phyloP scores from a whole-genome alignment of 306 rosid genomes.

The Fagus crenata region DNA sequence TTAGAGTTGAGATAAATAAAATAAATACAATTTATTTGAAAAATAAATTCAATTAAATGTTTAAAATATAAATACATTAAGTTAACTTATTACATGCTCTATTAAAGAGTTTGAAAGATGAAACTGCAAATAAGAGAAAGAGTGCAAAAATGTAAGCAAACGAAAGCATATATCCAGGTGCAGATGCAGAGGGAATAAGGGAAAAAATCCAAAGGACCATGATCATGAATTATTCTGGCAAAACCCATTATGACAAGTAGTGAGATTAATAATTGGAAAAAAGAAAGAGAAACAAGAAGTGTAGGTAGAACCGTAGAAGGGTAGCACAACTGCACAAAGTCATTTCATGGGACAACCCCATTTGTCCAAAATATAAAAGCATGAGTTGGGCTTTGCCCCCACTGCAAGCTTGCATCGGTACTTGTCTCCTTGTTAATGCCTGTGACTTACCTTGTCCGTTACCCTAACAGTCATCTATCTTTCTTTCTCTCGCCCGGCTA shows the following conservation, averaged over 20 bases:
- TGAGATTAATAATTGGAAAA: neutral
- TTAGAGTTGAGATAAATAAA: too few relatives aligned
- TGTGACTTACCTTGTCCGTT: neutral
- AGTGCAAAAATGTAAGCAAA: neutral
- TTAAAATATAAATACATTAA: too few relatives aligned
- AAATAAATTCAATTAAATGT: too few relatives aligned
- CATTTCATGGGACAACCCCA: slow-evolving; percentile 34
- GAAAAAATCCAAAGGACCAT: slow-evolving; percentile 1
- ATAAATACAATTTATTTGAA: too few relatives aligned
- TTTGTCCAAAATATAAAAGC: slow-evolving; percentile 14
- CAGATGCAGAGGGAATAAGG: slow-evolving; percentile 11
- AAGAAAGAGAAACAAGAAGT: neutral
- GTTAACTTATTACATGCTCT: too few relatives aligned
- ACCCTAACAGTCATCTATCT: neutral
- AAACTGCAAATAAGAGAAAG: neutral
- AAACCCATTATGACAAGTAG: neutral
- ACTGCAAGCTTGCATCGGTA: neutral
- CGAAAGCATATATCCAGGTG: neutral
- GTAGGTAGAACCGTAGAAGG: neutral
- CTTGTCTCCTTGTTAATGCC: neutral
- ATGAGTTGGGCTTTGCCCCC: neutral
- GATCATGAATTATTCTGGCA: slow-evolving; percentile 4
- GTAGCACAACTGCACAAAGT: slow-evolving; percentile 1
- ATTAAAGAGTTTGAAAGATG: neutral
- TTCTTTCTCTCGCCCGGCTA: neutral